Evolutionary conservation across 2,329 filamentous ascomycete species (phyloP), one percentile per base, ranked within the genome.

Genomic region (Fragosphaeria purpurea): DNA sequence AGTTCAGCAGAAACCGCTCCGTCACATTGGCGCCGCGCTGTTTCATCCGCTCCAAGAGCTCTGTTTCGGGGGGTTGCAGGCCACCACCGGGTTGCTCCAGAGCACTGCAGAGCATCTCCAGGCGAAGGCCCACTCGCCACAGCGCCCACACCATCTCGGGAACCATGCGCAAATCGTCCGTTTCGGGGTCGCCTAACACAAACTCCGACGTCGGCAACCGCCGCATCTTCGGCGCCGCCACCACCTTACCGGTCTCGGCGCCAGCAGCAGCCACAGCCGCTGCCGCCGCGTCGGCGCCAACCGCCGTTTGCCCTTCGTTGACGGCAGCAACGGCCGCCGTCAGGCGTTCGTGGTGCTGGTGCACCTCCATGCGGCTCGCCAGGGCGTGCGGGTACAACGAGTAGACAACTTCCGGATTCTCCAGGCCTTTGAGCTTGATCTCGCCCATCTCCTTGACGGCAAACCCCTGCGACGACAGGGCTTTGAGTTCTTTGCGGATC

Each of bases 391-490:
- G 91, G 64, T 96, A 98, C 65, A 98, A 86, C 52, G 95, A 83
- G 68, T 95, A 97, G 58, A 98, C 85, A 54, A 89, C 85, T 65
- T 98, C 93, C 0, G 93, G 91, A 63, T 98, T 98, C 67, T 98
- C 93, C 10, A 98, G 81, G 34, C 93, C 93, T 69, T 98, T 98
- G 51, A 98, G 76, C 63, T 95, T 96, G 58, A 85, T 85, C 67
- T 97, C 90, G 46, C 93, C 93, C 65, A 68, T 85, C 61, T 96
- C 90, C 67, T 96, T 96, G 62, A 97, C 89, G 64, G 95, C 88
- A 62, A 97, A 98, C 7, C 93, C 93, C 67, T 95, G 88, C 45
- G 83, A 89, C 59, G 84, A 93, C 32, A 98, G 76, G 33, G 87
- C 86, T 46, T 88, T 82, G 22, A 98, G 74, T 66, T 98, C 93